Base-by-base conservation (phyloP, 1,284 basidiomycete species). In the Rhizoctonia solani region DNA sequence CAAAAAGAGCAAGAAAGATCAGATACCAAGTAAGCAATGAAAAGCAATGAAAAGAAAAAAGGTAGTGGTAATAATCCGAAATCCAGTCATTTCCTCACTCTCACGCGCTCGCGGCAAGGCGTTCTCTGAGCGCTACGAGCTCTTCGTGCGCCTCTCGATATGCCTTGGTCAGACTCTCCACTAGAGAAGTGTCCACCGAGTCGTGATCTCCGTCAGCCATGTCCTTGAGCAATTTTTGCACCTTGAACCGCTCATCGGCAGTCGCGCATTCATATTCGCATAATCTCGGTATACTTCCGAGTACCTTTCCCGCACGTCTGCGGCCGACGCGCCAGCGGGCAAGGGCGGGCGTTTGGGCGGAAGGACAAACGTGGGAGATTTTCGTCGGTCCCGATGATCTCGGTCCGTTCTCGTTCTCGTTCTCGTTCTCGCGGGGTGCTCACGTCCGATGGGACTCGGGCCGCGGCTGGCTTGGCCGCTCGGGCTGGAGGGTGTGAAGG, bases 131-230 rank as follows among this genome's bases (percentile, higher is more conserved):
- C 25, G 44, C 58, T 2, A 23, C 46, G 44, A 61, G 58, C 47
- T 61, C 58, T 32, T 61, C 58, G 58, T 61, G 58, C 23, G 46
- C 58, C 2, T 61, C 58, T 50, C 46, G 58, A 34, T 61, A 61
- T 32, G 58, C 58, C 58, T 61, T 61, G 58, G 58, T 50, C 46
- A 61, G 21, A 16, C 32, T 61, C 58, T 61, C 58, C 9, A 61
- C 32, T 3, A 46, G 32, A 8, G 58, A 13, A 4, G 19, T 32
- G 21, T 61, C 58, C 13, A 61, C 11, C 29, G 44, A 23, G 1
- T 61, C 58, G 32, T 61, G 58, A 23, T 61, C 58, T 14, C 58
- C 58, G 19, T 46, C 44, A 13, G 49, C 58, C 30, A 61, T 46
- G 23, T 61, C 58, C 46, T 39, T 49, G 16, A 61, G 16, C 58